phyloP scores from a whole-genome alignment of 1,139 yeast species.

The Candida mesenterica region DNA sequence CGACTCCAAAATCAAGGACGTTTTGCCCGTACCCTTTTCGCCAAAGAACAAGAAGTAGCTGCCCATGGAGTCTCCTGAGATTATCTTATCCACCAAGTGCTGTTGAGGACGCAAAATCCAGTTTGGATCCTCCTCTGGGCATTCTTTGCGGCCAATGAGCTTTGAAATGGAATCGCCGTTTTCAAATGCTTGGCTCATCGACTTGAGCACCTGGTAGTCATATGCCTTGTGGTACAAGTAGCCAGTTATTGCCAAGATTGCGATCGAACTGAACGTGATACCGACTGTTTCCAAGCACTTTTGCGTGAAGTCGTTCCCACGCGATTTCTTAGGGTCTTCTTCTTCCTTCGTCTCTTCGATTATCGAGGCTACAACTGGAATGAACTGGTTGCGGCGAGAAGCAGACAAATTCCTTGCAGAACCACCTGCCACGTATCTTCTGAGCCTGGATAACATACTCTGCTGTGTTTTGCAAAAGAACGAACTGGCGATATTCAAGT shows the following conservation, averaged over 20 bases:
- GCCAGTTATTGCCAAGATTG: constrained; percentile 73
- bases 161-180: constrained; percentile 67
- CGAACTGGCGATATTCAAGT: background rate
- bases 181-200: constrained; percentile 68
- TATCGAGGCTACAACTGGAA: constrained; percentile 21
- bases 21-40: constrained; percentile 86
- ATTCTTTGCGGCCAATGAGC: constrained; percentile 46
- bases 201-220: constrained; percentile 55
- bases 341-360: constrained; percentile 12
- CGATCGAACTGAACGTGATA: constrained; percentile 71
- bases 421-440: background rate
- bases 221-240: constrained; percentile 64
- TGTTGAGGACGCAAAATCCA: constrained; percentile 79
- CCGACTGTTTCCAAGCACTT: constrained; percentile 73
- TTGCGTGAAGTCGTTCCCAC: constrained; percentile 30
- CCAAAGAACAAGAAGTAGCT: constrained; percentile 73
- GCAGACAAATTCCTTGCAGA: background rate
- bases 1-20: constrained; percentile 68
- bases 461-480: background rate
- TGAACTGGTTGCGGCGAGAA: constrained; percentile 6
- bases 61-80: constrained; percentile 62
- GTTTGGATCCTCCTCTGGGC: constrained; percentile 28
- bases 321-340: constrained; percentile 15
- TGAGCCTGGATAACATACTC: background rate
- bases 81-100: constrained; percentile 58